Evolutionary conservation across 495 filamentous ascomycete genomes (phyloP), one percentile per base, ranked within the genome.

Genomic region (Podospora pseudocomata): DNA sequence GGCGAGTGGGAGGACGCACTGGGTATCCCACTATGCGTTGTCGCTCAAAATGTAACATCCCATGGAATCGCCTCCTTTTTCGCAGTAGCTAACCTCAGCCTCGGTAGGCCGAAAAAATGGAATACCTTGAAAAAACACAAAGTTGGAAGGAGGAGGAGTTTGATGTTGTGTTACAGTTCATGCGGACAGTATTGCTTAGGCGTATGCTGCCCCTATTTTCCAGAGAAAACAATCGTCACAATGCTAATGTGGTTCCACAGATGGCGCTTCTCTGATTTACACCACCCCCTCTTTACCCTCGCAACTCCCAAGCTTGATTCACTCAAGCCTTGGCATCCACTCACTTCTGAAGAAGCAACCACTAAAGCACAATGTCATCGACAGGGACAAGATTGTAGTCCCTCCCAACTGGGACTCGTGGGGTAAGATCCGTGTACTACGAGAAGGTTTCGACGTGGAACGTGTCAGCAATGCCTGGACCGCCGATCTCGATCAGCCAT

Each of bases 401-500:
- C 96, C 95, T 4, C 90, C 93, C 13, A 96, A 97, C 76, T 98
- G 96, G 96, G 95, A 99, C 77, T 97, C 93, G 0, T 97, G 94
- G 93, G 94, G 92, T 30, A 99, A 98, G 79, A 97, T 99, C 67
- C 86, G 94, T 23, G 91, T 97, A 55, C 82, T 98, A 19, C 85
- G 92, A n/a, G 96, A 97, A 80, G 92, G 90, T 16, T 98, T 97
- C 74, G 92, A 97, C 69, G 91, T 96, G 58, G 95, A 99, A 80
- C 86, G 85, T 5, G 86, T 94, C 39, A 94, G 91, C 73, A 88
- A 86, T 60, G 91, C 89, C 19, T 97, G 94, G 94, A 87, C 88
- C 19, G 84, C 90, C 60, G 94, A 97, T 71, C 89, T 95, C 65
- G 85, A 90, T 67, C 84, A 87, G 58, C 69, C 81, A 64, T 76